A percentile compares a stretch with the other conserved stretches of the same genome.
phyloP scores from a whole-genome alignment of 176 grass and related monocot species.

The Paspalum vaginatum region DNA sequence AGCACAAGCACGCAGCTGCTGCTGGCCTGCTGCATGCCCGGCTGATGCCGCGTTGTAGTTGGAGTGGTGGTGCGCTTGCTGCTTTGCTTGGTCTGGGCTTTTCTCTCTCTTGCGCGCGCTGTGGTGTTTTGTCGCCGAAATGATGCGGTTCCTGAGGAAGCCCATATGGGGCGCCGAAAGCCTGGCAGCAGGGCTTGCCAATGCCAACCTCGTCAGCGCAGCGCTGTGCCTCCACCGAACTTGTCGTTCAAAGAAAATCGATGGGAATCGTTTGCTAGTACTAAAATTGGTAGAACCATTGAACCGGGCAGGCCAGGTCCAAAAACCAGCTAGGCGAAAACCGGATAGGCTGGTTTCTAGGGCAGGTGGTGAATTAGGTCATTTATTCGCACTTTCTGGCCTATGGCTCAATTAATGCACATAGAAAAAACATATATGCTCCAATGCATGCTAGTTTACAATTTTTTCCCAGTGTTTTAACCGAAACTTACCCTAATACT shows the following conservation, averaged over 20 bases:
- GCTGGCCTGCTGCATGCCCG: background rate
- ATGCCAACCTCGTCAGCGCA: background rate
- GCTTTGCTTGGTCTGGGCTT: background rate
- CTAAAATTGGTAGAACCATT: no score
- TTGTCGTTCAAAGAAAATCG: background rate
- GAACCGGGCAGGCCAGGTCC: no score
- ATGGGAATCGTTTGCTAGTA: no score
- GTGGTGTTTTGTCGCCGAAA: conserved; percentile 24
- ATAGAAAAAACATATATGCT: no score
- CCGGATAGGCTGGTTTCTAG: no score
- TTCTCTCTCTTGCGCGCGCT: background rate
- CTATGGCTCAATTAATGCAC: no score
- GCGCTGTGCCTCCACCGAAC: background rate
- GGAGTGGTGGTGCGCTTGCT: background rate
- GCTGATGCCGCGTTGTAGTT: background rate
- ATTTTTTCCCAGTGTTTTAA: no score
- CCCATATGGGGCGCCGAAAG: conserved; percentile 29
- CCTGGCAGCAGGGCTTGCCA: conserved; percentile 18
- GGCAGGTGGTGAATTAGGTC: no score
- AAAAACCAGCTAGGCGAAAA: no score
- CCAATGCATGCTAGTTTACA: no score
- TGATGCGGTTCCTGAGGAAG: conserved; percentile 34
- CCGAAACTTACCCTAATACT: no score
- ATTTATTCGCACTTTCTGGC: no score
- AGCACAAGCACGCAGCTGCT: background rate